Conservation (phyloP, 352 stramenopile species). For the Phytophthora megakarya region DNA sequence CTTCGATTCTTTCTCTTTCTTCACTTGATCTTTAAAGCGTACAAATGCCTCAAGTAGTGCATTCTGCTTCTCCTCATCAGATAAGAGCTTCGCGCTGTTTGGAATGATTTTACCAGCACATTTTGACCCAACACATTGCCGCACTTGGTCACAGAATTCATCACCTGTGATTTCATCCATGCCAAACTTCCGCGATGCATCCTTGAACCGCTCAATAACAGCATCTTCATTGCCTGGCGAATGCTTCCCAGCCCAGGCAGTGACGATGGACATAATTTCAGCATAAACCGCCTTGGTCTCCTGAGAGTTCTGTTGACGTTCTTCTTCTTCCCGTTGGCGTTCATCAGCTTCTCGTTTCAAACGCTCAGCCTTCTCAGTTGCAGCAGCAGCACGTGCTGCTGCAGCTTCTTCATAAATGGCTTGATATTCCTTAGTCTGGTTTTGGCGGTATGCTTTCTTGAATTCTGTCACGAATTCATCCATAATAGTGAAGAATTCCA, state of each 20-base stretch:
- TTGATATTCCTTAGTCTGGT: slow-evolving; percentile 88
- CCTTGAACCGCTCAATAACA: slow-evolving; percentile 70
- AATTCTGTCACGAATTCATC: slow-evolving; percentile 87
- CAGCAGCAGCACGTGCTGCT: slow-evolving; percentile 48
- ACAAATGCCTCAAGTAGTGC: slow-evolving; percentile 60
- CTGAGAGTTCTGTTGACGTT: slow-evolving; percentile 53
- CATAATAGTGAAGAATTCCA: slow-evolving; percentile 84
- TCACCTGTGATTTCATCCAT: slow-evolving; percentile 71
- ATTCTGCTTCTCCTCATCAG: slow-evolving; percentile 58
- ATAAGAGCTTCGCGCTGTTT: slow-evolving; percentile 70
- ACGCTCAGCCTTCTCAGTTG: slow-evolving; percentile 54
- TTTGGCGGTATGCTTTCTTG: slow-evolving; percentile 89
- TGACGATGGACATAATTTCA: slow-evolving; percentile 70
- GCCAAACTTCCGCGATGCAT: slow-evolving; percentile 58
- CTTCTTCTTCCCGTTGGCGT: slow-evolving; percentile 55
- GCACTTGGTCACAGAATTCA: slow-evolving; percentile 73
- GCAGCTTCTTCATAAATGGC: slow-evolving; percentile 73
- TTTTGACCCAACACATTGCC: slow-evolving; percentile 75
- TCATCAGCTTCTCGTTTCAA: slow-evolving; percentile 60
- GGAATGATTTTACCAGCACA: slow-evolving; percentile 74
- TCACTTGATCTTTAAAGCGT: slow-evolving; percentile 69
- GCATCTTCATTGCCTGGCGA: slow-evolving; percentile 49
- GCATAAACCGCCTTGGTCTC: slow-evolving; percentile 66
- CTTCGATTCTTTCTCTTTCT: slow-evolving; percentile 78
- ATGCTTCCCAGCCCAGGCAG: slow-evolving; percentile 61